A percentile compares a stretch with the other conserved stretches of the same genome.
These are phyloP conservation scores for Fusarium sp. DNA, from an alignment of 2,329 filamentous ascomycete species.

Conservation along the genomic window DNA sequence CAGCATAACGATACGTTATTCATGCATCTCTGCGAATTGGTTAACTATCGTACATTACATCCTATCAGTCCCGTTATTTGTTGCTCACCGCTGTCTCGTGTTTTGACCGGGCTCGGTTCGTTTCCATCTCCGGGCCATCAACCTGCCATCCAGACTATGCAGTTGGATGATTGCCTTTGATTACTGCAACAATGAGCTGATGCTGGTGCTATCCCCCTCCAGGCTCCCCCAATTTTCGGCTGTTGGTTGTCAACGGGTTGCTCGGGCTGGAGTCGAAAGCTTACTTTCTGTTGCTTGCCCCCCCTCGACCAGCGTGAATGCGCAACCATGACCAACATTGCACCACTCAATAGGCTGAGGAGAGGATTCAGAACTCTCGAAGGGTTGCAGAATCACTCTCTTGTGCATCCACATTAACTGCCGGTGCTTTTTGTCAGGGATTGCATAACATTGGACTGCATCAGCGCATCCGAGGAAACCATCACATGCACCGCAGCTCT, in stretches of 20 bases:
- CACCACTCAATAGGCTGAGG: conserved; percentile 6
- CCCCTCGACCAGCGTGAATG: conserved; percentile 14
- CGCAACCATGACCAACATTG: conserved; percentile 27
- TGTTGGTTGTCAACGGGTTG: conserved; percentile 12
- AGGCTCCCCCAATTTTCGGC: conserved; percentile 10
- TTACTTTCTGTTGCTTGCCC: conserved; percentile 13
- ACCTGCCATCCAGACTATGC: conserved; percentile 1
- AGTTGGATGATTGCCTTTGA: conserved; percentile 17
- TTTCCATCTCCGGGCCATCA: conserved; percentile 9
- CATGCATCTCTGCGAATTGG: conserved; percentile 13
- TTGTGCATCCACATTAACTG: conserved; percentile 34
- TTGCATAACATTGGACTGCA: conserved; percentile 1
- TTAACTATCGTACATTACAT: conserved; percentile 7
- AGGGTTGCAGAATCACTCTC: conserved; percentile 19
- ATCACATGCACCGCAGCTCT: conserved; percentile 26
- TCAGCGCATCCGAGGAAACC: conserved; percentile 1
- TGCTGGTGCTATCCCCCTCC: conserved; percentile 15
- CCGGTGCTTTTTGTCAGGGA: conserved; percentile 22
- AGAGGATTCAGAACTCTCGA: conserved; percentile 13
- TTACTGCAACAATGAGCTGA: conserved; percentile 37
- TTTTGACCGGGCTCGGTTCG: conserved; percentile 4
- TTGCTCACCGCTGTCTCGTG: conserved; percentile 28
- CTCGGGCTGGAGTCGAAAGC: conserved; percentile 9
- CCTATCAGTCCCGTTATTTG: conserved; percentile 21
- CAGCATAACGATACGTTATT: conserved; percentile 12